Conservation (phyloP, 2,329 filamentous ascomycete genomes). For the Beauveria caledonica region DNA sequence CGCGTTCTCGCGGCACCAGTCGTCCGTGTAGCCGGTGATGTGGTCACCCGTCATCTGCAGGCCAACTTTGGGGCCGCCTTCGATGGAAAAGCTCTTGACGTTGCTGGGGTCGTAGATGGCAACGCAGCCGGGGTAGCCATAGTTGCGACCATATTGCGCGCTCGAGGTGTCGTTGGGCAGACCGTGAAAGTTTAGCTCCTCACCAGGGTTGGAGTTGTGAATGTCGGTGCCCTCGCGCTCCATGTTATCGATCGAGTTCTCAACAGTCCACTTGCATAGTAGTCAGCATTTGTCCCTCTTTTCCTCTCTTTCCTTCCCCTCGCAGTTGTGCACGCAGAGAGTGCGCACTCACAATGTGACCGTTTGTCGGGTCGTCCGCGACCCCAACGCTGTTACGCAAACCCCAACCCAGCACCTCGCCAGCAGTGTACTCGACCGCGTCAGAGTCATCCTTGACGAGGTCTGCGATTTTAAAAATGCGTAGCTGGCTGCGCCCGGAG, state of each 20-base stretch:
- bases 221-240: conserved; percentile 45
- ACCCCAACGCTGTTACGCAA: conserved; percentile 62
- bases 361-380: conserved; percentile 44
- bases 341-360: conserved; percentile 28
- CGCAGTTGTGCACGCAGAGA: not conserved
- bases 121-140: conserved; percentile 57
- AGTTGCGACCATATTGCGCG: conserved; percentile 35
- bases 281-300: not conserved
- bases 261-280: conserved; percentile 40
- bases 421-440: conserved; percentile 33
- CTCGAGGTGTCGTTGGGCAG: conserved; percentile 30
- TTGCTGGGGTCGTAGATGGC: conserved; percentile 41
- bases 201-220: conserved; percentile 59
- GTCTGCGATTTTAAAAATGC: conserved; percentile 32
- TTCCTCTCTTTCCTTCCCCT: not conserved
- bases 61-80: conserved; percentile 13
- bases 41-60: conserved; percentile 19
- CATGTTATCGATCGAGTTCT: conserved; percentile 59
- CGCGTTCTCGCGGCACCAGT: conserved; percentile 16
- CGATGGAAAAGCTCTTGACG: conserved; percentile 23
- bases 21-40: conserved; percentile 16
- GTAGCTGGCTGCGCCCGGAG: conserved; percentile 53
- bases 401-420: conserved; percentile 50
- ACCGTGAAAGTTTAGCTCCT: conserved; percentile 65
- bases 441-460: conserved; percentile 17